Conservation (phyloP, 2,329 filamentous ascomycete species). For the Raffaelea ambrosiae region DNA sequence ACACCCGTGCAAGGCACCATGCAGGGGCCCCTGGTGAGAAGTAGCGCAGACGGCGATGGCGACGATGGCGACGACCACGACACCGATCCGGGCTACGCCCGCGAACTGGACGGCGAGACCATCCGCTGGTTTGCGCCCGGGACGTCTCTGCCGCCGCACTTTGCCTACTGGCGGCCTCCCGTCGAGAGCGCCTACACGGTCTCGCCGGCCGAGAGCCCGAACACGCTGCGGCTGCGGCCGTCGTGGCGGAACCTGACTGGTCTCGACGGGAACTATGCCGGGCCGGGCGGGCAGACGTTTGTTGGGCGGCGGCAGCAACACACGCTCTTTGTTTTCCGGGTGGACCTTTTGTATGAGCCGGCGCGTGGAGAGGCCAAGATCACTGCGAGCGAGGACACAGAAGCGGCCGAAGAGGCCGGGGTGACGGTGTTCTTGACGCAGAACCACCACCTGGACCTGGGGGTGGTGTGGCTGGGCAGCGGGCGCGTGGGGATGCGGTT, state of each 20-base stretch:
- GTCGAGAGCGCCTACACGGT: slow-evolving; percentile 33
- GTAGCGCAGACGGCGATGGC: slow-evolving; percentile 2
- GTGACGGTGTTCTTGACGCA: slow-evolving; percentile 44
- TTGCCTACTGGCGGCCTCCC: slow-evolving; percentile 49
- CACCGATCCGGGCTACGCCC: not conserved
- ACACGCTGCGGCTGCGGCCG: slow-evolving; percentile 37
- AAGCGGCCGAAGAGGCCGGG: slow-evolving; percentile 48
- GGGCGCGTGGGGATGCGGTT: not conserved
- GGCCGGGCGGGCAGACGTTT: slow-evolving; percentile 40
- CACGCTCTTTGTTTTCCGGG: slow-evolving; percentile 41
- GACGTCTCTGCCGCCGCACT: slow-evolving; percentile 39
- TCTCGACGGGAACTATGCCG: slow-evolving; percentile 37
- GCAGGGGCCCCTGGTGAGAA: slow-evolving; percentile 13
- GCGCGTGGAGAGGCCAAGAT: no score
- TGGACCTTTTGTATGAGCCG: slow-evolving; percentile 24
- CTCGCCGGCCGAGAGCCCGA: slow-evolving; percentile 31
- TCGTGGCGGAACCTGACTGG: slow-evolving; percentile 46
- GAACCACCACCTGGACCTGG: slow-evolving; percentile 42
- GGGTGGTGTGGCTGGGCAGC: slow-evolving; percentile 27
- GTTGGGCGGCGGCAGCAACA: slow-evolving; percentile 50
- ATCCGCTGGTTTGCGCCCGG: slow-evolving; percentile 22
- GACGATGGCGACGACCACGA: slow-evolving; percentile 1
- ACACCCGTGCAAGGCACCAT: slow-evolving; percentile 23
- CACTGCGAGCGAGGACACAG: slow-evolving; percentile 26
- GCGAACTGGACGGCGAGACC: slow-evolving; percentile 15